phyloP scores from a whole-genome alignment of 805 yeast genomes.

The Saccharomycopsis guyanensis region DNA sequence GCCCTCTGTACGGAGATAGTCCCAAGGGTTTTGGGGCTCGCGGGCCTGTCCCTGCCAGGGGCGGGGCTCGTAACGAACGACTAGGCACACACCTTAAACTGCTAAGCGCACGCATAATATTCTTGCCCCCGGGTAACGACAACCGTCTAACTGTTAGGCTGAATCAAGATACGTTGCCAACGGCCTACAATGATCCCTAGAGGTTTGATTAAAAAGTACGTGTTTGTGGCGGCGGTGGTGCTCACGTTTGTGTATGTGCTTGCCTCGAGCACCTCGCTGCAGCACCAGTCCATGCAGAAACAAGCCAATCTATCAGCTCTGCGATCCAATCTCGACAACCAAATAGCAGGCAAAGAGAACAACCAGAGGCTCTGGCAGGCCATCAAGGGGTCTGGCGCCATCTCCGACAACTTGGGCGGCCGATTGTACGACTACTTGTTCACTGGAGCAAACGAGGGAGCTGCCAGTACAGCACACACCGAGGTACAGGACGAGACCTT shows the following conservation, averaged over 20 bases:
- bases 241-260: not conserved
- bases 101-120: too few species aligned
- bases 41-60: too few species aligned
- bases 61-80: too few species aligned
- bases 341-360: slow-evolving; percentile 13
- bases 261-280: not conserved
- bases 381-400: slow-evolving; percentile 1
- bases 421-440: slow-evolving; percentile 16
- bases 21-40: too few species aligned
- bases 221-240: slow-evolving; percentile 2
- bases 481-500: slow-evolving; percentile 1
- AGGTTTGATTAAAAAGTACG: slow-evolving; percentile 2
- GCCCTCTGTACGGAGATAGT: too few species aligned
- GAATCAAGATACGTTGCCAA: too few species aligned
- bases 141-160: too few species aligned
- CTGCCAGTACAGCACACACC: not conserved
- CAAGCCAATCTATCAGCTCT: not conserved
- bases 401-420: slow-evolving; percentile 2
- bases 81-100: too few species aligned
- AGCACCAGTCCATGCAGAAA: not conserved
- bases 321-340: not conserved
- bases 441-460: slow-evolving; percentile 4
- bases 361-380: slow-evolving; percentile 17
- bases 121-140: too few species aligned
- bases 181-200: slow-evolving; percentile 14